Evolutionary conservation across 2,329 filamentous ascomycete species (phyloP).

Genomic region (Madurella mycetomatis): DNA sequence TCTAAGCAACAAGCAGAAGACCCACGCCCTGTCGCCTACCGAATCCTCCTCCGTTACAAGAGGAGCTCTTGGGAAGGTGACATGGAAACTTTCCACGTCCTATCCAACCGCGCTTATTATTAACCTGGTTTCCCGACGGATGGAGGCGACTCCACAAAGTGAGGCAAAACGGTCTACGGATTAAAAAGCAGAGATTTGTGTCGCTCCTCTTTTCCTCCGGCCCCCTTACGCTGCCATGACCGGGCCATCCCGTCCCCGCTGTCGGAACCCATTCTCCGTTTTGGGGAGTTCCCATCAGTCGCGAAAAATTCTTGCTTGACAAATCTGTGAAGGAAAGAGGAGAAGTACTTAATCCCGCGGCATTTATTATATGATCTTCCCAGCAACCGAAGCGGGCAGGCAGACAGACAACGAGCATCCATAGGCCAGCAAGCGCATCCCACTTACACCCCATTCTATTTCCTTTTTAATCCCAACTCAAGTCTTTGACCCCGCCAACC

Average conservation of each 20-base stretch:
- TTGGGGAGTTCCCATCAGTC: neutral
- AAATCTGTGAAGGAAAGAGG: neutral
- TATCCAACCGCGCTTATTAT: neutral
- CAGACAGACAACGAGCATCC: neutral
- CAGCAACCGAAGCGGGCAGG: neutral
- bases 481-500: neutral
- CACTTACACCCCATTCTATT: neutral
- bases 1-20: slow-evolving; percentile 10
- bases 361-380: slow-evolving; percentile 4
- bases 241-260: slow-evolving; percentile 1
- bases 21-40: neutral
- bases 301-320: neutral
- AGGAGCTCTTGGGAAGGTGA: slow-evolving; percentile 1
- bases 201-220: neutral
- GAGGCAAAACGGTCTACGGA: neutral
- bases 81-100: slow-evolving; percentile 4
- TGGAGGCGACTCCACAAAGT: too few relatives aligned
- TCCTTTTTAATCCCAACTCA: neutral
- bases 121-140: neutral
- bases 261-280: slow-evolving; percentile 16
- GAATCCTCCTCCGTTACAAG: neutral
- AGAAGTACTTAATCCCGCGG: slow-evolving; percentile 6
- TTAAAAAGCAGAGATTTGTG: slow-evolving; percentile 8
- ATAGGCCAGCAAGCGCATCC: neutral
- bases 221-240: neutral